phyloP scores from a whole-genome alignment of 208 protist genomes.

The Wallacemonas sp. region DNA sequence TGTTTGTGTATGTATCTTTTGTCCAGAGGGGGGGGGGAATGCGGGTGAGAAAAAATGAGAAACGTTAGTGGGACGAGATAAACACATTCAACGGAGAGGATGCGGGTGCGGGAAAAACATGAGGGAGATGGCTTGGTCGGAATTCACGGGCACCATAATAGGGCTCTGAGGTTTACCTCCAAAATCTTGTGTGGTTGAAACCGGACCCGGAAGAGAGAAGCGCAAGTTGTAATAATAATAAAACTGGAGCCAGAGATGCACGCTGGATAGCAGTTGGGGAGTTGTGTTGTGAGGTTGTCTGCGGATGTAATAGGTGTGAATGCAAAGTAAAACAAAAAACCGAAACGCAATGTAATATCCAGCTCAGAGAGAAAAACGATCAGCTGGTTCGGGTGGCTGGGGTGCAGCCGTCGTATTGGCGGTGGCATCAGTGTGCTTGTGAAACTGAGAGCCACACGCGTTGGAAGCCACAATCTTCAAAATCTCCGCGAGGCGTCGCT shows the following conservation, averaged over 20 bases:
- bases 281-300: slow-evolving; percentile 18
- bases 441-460: slow-evolving; percentile 32
- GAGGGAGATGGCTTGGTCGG: too few species aligned
- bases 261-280: too few species aligned
- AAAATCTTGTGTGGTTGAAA: too few species aligned
- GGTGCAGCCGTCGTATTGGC: neutral
- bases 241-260: too few species aligned
- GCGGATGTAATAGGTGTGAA: neutral
- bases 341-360: neutral
- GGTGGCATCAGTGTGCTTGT: slow-evolving; percentile 4
- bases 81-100: too few species aligned
- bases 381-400: neutral
- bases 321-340: slow-evolving; percentile 5
- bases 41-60: neutral
- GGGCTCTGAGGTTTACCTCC: too few species aligned
- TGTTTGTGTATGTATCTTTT: slow-evolving; percentile 18
- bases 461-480: slow-evolving; percentile 22
- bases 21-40: neutral
- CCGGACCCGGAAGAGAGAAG: too few species aligned
- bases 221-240: too few species aligned
- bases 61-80: too few species aligned
- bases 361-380: slow-evolving; percentile 14
- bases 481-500: slow-evolving; percentile 29
- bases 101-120: too few species aligned
- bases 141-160: too few species aligned